Evolutionary conservation across 257 asterid genomes (phyloP).

Genomic region (Prunella vulgaris): DNA sequence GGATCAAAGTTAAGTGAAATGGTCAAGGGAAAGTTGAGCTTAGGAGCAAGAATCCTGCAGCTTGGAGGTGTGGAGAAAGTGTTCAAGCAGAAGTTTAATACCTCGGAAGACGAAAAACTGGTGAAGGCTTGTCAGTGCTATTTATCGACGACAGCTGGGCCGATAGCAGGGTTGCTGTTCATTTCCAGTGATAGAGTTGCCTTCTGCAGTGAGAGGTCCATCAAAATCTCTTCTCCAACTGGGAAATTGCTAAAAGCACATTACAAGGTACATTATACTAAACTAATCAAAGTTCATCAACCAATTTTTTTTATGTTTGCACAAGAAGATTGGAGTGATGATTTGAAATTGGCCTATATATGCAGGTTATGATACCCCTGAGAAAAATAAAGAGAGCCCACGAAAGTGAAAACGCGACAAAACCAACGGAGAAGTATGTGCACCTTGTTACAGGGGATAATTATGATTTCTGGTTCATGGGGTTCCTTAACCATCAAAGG

Average conservation of each 20-base stretch:
- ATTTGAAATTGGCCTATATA: not conserved
- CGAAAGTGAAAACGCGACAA: slow-evolving; percentile 29
- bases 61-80: slow-evolving; percentile 36
- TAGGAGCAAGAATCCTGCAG: slow-evolving; percentile 34
- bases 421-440: slow-evolving; percentile 39
- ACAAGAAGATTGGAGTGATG: not conserved
- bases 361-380: slow-evolving; percentile 39
- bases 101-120: slow-evolving; percentile 28
- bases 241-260: slow-evolving; percentile 28
- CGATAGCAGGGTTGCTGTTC: slow-evolving; percentile 35
- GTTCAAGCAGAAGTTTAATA: slow-evolving; percentile 31
- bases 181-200: slow-evolving; percentile 31
- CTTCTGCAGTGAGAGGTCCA: slow-evolving; percentile 37
- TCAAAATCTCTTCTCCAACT: slow-evolving; percentile 28
- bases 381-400: slow-evolving; percentile 27
- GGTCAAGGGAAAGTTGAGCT: slow-evolving; percentile 35
- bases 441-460: slow-evolving; percentile 23
- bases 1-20: slow-evolving; percentile 32
- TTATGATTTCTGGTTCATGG: slow-evolving; percentile 41
- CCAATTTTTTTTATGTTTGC: too few relatives aligned
- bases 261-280: slow-evolving; percentile 22
- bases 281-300: too few relatives aligned
- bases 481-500: slow-evolving; percentile 34
- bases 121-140: slow-evolving; percentile 38
- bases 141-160: slow-evolving; percentile 39